Evolutionary conservation across 2,329 filamentous ascomycete species (phyloP).

Genomic region (Ophiognomonia clavigignenti-juglandacearum): DNA sequence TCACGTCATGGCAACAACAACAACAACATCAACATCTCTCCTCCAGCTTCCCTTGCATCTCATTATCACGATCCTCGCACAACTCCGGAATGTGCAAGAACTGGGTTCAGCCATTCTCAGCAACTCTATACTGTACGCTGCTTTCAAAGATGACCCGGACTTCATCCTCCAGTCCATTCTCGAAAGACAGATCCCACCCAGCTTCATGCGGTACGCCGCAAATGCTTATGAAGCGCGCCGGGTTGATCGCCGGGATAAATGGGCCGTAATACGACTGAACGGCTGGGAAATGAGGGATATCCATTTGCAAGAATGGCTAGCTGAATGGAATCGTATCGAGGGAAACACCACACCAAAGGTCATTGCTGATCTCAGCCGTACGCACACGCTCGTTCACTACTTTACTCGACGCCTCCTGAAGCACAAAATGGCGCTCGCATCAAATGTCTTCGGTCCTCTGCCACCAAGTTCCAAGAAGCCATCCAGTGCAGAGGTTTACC

Average conservation of each 20-base stretch:
- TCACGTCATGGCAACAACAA: too few species aligned
- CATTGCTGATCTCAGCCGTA: not conserved
- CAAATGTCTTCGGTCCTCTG: not conserved
- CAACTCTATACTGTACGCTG: not conserved
- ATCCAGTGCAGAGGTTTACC: not conserved
- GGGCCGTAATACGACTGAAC: not conserved
- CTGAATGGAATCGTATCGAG: not conserved
- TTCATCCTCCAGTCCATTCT: not conserved
- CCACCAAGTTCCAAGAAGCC: not conserved
- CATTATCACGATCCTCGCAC: not conserved
- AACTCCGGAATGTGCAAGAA: not conserved
- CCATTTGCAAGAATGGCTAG: not conserved
- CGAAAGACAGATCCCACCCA: not conserved
- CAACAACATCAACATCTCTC: too few species aligned
- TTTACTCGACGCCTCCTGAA: not conserved
- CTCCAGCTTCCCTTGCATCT: not conserved
- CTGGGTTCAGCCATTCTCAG: not conserved
- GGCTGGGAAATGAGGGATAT: not conserved
- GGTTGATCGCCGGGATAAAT: not conserved
- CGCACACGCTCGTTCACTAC: not conserved
- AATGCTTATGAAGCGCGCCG: not conserved
- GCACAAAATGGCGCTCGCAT: not conserved
- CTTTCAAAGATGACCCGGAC: not conserved
- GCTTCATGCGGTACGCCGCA: not conserved
- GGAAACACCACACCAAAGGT: too few species aligned